Conservation (phyloP, 768 basidiomycete genomes). For the Phanerodontia chrysosporium region DNA sequence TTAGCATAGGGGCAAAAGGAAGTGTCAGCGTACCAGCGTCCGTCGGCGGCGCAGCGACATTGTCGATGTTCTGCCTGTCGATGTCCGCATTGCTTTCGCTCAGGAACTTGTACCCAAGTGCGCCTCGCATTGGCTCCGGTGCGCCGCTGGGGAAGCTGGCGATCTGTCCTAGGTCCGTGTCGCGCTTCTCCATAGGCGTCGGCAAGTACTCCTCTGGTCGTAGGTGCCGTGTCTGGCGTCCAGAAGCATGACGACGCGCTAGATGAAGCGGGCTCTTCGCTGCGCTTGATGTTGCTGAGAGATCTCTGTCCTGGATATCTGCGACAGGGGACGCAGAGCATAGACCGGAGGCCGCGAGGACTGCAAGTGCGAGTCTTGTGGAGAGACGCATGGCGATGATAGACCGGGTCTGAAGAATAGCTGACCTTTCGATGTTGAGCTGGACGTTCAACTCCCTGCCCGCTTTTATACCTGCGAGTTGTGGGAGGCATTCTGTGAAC, state of each 20-base stretch:
- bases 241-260: slow-evolving; percentile 15
- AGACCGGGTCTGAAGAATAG: no score
- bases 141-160: slow-evolving; percentile 17
- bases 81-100: slow-evolving; percentile 20
- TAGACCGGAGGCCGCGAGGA: no score
- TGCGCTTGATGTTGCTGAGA: not conserved
- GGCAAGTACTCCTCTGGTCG: slow-evolving; percentile 11
- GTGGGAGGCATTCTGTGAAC: no score
- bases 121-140: slow-evolving; percentile 20
- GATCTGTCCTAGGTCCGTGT: slow-evolving; percentile 20
- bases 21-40: slow-evolving; percentile 16
- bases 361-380: no score
- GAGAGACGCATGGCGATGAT: no score
- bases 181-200: slow-evolving; percentile 14
- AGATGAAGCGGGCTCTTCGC: not conserved
- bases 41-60: slow-evolving; percentile 20
- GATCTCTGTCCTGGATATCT: no score
- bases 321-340: no score
- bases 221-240: slow-evolving; percentile 18
- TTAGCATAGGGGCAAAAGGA: not conserved
- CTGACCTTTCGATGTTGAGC: no score
- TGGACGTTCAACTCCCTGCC: no score
- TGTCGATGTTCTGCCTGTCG: slow-evolving; percentile 22
- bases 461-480: no score
- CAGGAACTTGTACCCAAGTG: slow-evolving; percentile 19